These are phyloP conservation scores for Morella rubra DNA, from an alignment of 306 rosid species.

Conservation along the genomic window DNA sequence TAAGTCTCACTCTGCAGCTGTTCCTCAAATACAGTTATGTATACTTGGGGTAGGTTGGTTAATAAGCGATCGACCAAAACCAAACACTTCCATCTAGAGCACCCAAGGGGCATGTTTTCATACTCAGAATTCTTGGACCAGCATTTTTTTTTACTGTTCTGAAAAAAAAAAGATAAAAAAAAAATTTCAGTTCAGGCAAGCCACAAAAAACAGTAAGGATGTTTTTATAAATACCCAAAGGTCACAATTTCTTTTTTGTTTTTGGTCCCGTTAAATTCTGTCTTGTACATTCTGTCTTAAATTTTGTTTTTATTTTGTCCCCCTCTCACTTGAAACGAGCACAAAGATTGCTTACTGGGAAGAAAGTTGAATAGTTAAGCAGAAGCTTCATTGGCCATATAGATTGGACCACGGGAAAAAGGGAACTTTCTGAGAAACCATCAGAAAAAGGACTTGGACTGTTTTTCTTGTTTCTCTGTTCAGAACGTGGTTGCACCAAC, in stretches of 20 bases:
- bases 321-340: neutral
- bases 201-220: neutral
- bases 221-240: neutral
- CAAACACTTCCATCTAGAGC: neutral
- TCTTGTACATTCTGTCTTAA: too few relatives aligned
- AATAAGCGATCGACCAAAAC: neutral
- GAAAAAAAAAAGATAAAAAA: neutral
- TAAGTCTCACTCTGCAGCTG: neutral
- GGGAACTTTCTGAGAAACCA: slow-evolving; percentile 29
- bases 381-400: slow-evolving; percentile 31
- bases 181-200: too few relatives aligned
- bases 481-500: neutral
- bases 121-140: neutral
- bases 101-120: neutral
- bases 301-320: neutral
- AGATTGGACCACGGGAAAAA: slow-evolving; percentile 17
- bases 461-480: neutral
- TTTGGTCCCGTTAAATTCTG: too few relatives aligned
- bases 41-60: too few relatives aligned
- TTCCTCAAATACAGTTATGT: neutral
- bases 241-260: too few relatives aligned
- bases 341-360: neutral
- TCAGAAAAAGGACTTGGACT: neutral
- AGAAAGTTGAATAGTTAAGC: slow-evolving; percentile 13
- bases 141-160: neutral